phyloP scores from a whole-genome alignment of 2,329 filamentous ascomycete genomes.

The Periglandula ipomoeae region DNA sequence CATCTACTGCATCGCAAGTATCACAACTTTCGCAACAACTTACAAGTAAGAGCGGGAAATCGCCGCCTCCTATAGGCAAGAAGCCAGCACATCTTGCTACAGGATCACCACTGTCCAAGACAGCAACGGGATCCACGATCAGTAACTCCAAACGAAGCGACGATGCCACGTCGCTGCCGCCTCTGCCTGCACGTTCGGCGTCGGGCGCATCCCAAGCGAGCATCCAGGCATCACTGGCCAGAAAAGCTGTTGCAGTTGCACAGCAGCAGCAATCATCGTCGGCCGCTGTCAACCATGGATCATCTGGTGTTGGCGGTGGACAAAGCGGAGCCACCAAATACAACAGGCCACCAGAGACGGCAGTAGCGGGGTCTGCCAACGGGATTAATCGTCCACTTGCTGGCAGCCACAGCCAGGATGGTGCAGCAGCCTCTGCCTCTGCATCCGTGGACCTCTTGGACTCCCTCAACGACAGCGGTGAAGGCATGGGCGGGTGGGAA shows the following conservation, averaged over 20 bases:
- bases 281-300: neutral
- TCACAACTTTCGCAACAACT: slow-evolving; percentile 23
- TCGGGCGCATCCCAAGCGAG: slow-evolving; percentile 2
- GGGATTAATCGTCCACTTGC: slow-evolving; percentile 4
- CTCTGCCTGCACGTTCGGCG: slow-evolving; percentile 8
- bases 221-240: neutral
- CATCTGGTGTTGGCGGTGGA: slow-evolving; percentile 6
- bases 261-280: slow-evolving; percentile 1
- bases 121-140: slow-evolving; percentile 9
- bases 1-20: slow-evolving; percentile 25
- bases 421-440: neutral
- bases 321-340: slow-evolving; percentile 10
- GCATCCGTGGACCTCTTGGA: slow-evolving; percentile 32
- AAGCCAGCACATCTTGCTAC: slow-evolving; percentile 49
- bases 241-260: slow-evolving; percentile 4
- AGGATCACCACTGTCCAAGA: slow-evolving; percentile 17
- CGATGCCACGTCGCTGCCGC: slow-evolving; percentile 11
- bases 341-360: slow-evolving; percentile 12
- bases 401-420: slow-evolving; percentile 1
- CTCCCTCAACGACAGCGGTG: slow-evolving; percentile 36
- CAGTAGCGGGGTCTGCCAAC: slow-evolving; percentile 9
- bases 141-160: slow-evolving; percentile 10
- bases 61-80: slow-evolving; percentile 49
- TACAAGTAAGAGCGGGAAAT: slow-evolving; percentile 27
- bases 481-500: slow-evolving; percentile 45